Base-by-base conservation (phyloP, 768 basidiomycete genomes). In the Leucosporidium yakuticum region DNA sequence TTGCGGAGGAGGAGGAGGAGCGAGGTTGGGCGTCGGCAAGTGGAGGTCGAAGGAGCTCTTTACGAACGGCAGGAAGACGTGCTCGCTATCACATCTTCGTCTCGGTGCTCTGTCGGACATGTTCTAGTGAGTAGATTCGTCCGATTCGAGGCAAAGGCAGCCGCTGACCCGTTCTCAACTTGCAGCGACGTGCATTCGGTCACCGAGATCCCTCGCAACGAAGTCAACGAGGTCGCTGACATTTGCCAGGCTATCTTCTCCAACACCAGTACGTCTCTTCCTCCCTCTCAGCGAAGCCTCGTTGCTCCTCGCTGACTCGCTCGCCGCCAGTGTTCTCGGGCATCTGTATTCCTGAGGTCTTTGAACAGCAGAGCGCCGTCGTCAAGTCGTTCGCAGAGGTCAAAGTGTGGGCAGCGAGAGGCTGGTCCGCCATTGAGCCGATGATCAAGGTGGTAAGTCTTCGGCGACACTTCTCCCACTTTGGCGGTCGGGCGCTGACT, bases 1-100 rank as follows among this genome's bases (percentile, higher is more conserved):
- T 47, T 71, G 79, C 29, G 79, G 79, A 29, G 79, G 79, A 2
- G 79, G 79, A 20, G 78, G 79, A 23, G 74, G 77, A 2, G 54
- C 61, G n/a, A 36, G 78, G 50, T 60, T 77, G 19, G 79, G 79
- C 5, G 78, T 78, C 23, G 79, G 79, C 14, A 79, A 78, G 67
- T 79, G 78, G 78, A 69, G 79, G 4, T 70, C 74, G 61, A 77
- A 77, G 63, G 76, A 78, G 63, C 74, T 78, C n/a, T 79, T 79
- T 71, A 74, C 71, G 29, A 73, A 74, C 14, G 76, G 76, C 19
- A 70, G 78, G 23, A 78, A 77, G 67, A 79, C 79, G 11, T 79
- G 79, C 59, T 69, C 71, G 31, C 63, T 79, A 6, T 69, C 71
- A 8, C 79, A 79, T 53, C 77, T 69, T 50, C 65, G 79, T 17